Conservation (phyloP, 768 basidiomycete genomes). For the Gyrodon lividus region DNA sequence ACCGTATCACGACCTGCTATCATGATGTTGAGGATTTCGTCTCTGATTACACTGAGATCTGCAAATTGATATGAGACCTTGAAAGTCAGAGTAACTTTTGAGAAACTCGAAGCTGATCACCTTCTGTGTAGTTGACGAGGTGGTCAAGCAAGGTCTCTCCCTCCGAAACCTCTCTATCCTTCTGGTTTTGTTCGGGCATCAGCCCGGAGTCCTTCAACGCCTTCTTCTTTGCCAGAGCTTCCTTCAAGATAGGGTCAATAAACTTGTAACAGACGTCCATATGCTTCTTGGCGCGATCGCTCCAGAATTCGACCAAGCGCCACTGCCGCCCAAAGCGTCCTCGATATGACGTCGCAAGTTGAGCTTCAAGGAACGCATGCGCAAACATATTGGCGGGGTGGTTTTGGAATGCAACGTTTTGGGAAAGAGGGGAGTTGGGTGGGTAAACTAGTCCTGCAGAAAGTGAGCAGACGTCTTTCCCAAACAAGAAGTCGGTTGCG, state of each 20-base stretch:
- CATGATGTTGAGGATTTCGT: conserved; percentile 38
- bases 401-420: conserved; percentile 11
- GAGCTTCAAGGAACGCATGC: conserved; percentile 49
- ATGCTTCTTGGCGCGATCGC: conserved; percentile 43
- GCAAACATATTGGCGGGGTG: conserved; percentile 45
- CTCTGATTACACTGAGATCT: conserved; percentile 34
- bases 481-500: conserved; percentile 59
- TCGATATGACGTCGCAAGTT: conserved; percentile 40
- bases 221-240: conserved; percentile 43
- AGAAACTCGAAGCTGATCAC: conserved; percentile 10
- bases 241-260: conserved; percentile 51
- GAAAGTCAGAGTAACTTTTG: background rate
- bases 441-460: conserved; percentile 51
- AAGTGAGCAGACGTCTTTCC: conserved; percentile 45
- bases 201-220: conserved; percentile 22
- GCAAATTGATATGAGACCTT: background rate
- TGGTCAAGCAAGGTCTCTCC: conserved; percentile 31
- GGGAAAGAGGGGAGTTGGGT: conserved; percentile 14
- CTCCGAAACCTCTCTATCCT: conserved; percentile 14
- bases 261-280: conserved; percentile 50
- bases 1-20: conserved; percentile 38
- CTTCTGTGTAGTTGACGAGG: conserved; percentile 31
- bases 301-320: conserved; percentile 54
- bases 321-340: conserved; percentile 43
- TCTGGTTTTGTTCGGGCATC: conserved; percentile 7